Evolutionary conservation across 2,329 filamentous ascomycete genomes (phyloP).

Genomic region (Pseudogymnoascus sp.): DNA sequence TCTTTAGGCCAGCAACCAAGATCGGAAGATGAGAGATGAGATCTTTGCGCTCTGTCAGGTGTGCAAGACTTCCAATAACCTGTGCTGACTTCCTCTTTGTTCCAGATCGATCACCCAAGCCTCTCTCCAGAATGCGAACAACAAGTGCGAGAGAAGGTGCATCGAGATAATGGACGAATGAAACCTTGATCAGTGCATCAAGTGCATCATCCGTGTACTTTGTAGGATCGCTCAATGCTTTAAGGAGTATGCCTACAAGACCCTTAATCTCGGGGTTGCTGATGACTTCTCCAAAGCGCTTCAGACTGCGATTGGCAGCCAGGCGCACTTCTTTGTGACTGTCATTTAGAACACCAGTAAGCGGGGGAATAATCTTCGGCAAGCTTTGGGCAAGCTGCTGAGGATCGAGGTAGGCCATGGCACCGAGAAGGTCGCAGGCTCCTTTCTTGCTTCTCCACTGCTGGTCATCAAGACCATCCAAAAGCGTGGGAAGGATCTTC

Average conservation of each 20-base stretch:
- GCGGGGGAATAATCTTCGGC: conserved; percentile 91
- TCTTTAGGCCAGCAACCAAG: conserved; percentile 78
- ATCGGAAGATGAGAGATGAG: conserved; percentile 85
- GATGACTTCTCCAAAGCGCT: conserved; percentile 97
- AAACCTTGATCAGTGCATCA: conserved; percentile 93
- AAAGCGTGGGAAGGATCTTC: conserved; percentile 80
- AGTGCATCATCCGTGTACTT: conserved; percentile 94
- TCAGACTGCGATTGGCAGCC: conserved; percentile 89
- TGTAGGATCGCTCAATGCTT: conserved; percentile 93
- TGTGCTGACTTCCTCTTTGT: conserved; percentile 96
- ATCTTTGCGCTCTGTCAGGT: conserved; percentile 93
- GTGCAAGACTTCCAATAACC: conserved; percentile 94
- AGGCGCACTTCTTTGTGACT: conserved; percentile 94
- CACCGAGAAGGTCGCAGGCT: conserved; percentile 89
- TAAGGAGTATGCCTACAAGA: conserved; percentile 82
- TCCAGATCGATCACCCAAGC: conserved; percentile 79
- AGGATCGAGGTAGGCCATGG: conserved; percentile 97
- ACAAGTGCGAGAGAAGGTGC: conserved; percentile 91
- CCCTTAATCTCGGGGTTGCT: conserved; percentile 95
- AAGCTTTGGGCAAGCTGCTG: conserved; percentile 87
- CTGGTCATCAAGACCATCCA: conserved; percentile 85
- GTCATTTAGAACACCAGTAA: conserved; percentile 91
- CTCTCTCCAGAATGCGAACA: conserved; percentile 89
- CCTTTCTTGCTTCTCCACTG: conserved; percentile 99
- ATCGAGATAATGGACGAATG: conserved; percentile 97